Conservation (phyloP, 225 moss, liverwort and hornwort genomes). For the Climacium dendroides region DNA sequence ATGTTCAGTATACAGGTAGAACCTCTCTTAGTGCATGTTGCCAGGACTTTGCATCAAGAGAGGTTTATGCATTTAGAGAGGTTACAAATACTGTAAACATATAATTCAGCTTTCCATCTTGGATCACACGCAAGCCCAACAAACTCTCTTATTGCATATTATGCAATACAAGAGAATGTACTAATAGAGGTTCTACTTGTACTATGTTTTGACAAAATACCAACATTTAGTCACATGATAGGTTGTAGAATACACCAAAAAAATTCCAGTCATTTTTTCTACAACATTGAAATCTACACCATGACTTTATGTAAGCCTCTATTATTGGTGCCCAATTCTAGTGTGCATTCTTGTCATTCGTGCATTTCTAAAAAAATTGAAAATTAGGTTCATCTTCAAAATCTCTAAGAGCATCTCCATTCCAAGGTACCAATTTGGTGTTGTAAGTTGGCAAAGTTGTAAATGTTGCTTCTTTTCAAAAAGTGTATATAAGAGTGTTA, state of each 20-base stretch:
- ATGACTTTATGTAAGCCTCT: neutral
- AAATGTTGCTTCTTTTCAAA: neutral
- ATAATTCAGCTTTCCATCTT: no score
- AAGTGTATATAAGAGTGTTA: neutral
- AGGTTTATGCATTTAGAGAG: no score
- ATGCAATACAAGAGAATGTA: no score
- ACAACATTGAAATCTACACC: neutral
- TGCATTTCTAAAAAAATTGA: neutral
- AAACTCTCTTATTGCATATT: no score
- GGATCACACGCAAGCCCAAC: no score
- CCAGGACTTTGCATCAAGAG: no score
- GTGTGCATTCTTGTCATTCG: neutral
- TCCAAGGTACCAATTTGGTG: neutral
- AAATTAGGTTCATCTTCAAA: neutral
- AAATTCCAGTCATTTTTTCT: neutral
- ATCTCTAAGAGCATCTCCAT: neutral
- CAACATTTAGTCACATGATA: neutral
- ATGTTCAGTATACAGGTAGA: neutral
- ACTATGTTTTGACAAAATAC: neutral
- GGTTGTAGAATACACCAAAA: neutral
- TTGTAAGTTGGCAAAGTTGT: neutral
- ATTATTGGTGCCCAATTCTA: neutral
- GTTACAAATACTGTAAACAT: no score
- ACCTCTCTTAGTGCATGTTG: no score
- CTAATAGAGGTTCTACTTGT: no score